These are phyloP conservation scores for Tuber microsphaerosporum DNA, from an alignment of 495 filamentous ascomycete genomes.

Conservation along the genomic window DNA sequence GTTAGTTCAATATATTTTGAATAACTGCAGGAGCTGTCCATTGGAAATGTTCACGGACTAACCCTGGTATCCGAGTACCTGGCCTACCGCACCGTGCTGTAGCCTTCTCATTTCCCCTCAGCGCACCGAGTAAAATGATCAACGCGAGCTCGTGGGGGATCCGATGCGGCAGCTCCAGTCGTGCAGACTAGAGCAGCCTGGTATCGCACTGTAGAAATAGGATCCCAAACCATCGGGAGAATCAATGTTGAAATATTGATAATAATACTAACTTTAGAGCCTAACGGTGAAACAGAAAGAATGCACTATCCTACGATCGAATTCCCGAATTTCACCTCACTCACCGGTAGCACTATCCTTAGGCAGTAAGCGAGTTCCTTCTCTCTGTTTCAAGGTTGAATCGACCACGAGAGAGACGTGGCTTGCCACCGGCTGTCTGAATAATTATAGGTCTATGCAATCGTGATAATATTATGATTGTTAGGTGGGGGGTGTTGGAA, in stretches of 20 bases:
- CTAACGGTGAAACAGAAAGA: neutral
- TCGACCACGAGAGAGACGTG: neutral
- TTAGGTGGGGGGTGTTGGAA: neutral
- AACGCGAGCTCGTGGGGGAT: neutral
- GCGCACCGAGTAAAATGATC: slow-evolving; percentile 5
- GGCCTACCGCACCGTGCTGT: neutral
- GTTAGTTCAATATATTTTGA: no score
- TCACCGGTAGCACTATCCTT: neutral
- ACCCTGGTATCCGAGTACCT: neutral
- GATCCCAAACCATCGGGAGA: neutral
- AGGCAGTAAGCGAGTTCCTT: neutral
- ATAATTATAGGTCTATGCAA: neutral
- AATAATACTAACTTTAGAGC: neutral
- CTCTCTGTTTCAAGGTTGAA: neutral
- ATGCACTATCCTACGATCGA: neutral
- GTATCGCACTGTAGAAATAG: neutral
- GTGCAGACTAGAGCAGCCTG: neutral
- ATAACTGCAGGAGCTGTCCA: no score
- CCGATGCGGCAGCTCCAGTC: neutral
- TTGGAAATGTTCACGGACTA: no score
- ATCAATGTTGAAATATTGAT: neutral
- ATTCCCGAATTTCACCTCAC: neutral
- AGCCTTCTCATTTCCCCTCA: neutral
- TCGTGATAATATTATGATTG: neutral
- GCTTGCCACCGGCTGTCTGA: neutral